phyloP scores from a whole-genome alignment of 164 flowering plant species.

The Buxus sempervirens region DNA sequence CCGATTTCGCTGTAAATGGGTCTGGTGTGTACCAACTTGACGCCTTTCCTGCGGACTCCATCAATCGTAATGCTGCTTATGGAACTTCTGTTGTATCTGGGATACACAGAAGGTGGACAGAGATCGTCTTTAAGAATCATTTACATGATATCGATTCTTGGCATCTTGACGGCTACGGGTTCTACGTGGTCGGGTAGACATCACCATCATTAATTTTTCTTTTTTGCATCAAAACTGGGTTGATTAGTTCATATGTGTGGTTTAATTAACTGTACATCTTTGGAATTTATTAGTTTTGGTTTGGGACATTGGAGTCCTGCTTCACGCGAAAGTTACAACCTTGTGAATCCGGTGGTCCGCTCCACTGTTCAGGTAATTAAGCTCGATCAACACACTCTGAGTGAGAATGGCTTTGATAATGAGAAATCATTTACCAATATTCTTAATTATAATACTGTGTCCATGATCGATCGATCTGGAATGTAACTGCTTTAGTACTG shows the following conservation, averaged over 20 bases:
- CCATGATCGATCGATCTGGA: too few species aligned
- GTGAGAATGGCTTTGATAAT: too few species aligned
- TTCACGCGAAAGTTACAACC: conserved; percentile 32
- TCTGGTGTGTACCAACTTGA: conserved; percentile 51
- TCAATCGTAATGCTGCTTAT: conserved; percentile 19
- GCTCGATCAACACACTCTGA: too few species aligned
- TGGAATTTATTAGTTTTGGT: conserved; percentile 38
- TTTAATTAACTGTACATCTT: neutral
- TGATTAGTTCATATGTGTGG: neutral
- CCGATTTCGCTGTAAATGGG: conserved; percentile 44
- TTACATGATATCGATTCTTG: conserved; percentile 46
- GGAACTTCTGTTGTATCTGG: conserved; percentile 52
- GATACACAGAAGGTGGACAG: conserved; percentile 57
- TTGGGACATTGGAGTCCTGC: conserved; percentile 40
- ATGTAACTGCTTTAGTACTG: too few species aligned
- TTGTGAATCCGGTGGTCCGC: conserved; percentile 47
- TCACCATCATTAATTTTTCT: neutral
- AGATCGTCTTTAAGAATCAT: conserved; percentile 50
- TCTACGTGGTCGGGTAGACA: conserved; percentile 67
- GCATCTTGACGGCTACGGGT: conserved; percentile 74
- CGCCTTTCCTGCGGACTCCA: conserved; percentile 29
- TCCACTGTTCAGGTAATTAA: conserved; percentile 57
- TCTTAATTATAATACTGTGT: too few species aligned
- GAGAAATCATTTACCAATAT: too few species aligned
- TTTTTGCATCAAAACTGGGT: too few species aligned